phyloP scores from a whole-genome alignment of 1,284 basidiomycete genomes.

The Sanghuangporus baumii region DNA sequence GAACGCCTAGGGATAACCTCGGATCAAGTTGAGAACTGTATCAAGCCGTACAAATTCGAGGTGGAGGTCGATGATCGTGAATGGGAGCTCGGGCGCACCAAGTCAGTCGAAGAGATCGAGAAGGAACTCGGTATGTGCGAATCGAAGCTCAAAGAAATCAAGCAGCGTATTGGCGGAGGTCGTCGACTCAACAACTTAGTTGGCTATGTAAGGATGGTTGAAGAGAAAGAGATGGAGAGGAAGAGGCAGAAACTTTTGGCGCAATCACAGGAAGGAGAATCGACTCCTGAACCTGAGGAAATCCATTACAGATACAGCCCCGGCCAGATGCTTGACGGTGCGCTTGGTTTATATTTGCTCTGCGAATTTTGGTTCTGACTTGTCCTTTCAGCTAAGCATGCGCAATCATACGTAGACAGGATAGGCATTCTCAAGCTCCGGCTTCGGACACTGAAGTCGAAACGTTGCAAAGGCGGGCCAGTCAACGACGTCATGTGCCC shows the following conservation, averaged over 20 bases:
- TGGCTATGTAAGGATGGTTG: slow-evolving; percentile 77
- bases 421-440: slow-evolving; percentile 82
- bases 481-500: slow-evolving; percentile 89
- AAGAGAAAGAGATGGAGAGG: slow-evolving; percentile 76
- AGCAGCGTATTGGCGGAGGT: slow-evolving; percentile 80
- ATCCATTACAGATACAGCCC: slow-evolving; percentile 89
- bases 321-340: slow-evolving; percentile 85
- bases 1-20: slow-evolving; percentile 90
- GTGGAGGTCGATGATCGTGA: slow-evolving; percentile 86
- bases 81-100: slow-evolving; percentile 82
- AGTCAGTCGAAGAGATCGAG: slow-evolving; percentile 76
- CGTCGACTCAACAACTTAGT: slow-evolving; percentile 77
- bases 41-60: slow-evolving; percentile 99
- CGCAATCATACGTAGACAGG: slow-evolving; percentile 81
- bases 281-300: slow-evolving; percentile 40
- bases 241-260: slow-evolving; percentile 41
- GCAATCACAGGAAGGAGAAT: slow-evolving; percentile 32
- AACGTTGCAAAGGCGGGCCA: slow-evolving; percentile 83
- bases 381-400: slow-evolving; percentile 71
- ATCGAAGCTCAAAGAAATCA: slow-evolving; percentile 79
- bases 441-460: slow-evolving; percentile 77
- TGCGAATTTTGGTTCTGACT: not conserved
- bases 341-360: slow-evolving; percentile 26
- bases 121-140: slow-evolving; percentile 85
- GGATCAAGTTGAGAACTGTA: slow-evolving; percentile 99